Percentiles rank a stretch among this genome's conserved stretches.
These are phyloP conservation scores for Coemansia sp. DNA, from an alignment of 192 early-diverging fungal species.

Conservation along the genomic window DNA sequence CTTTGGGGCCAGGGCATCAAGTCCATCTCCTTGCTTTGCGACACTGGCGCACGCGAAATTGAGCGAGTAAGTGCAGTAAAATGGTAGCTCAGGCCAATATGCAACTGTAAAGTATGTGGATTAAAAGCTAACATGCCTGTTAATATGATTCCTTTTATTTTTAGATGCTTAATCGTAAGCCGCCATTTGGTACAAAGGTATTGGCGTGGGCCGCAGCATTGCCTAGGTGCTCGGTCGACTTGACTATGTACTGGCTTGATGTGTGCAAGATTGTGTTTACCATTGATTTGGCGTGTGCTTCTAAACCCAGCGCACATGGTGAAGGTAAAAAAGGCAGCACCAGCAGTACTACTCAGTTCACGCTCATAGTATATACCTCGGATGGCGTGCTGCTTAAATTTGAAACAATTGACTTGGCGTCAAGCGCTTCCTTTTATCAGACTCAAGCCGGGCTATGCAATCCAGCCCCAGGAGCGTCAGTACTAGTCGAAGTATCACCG, in stretches of 20 bases:
- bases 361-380: constrained; percentile 28
- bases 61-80: constrained; percentile 41
- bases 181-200: constrained; percentile 65
- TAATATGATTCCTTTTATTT: constrained; percentile 1
- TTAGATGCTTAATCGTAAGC: constrained; percentile 57
- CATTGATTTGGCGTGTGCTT: constrained; percentile 4
- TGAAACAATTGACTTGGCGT: constrained; percentile 19
- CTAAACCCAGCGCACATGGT: background rate
- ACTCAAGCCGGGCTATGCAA: constrained; percentile 39
- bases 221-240: constrained; percentile 7
- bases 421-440: constrained; percentile 18
- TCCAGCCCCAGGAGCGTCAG: constrained; percentile 16
- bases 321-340: background rate
- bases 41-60: constrained; percentile 50
- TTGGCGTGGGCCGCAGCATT: constrained; percentile 14
- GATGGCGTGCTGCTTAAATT: constrained; percentile 38
- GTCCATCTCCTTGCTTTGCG: constrained; percentile 46
- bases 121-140: background rate
- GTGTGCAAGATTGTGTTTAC: constrained; percentile 30
- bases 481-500: constrained; percentile 36
- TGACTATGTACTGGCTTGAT: constrained; percentile 29
- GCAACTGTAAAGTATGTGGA: background rate
- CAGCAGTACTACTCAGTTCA: constrained; percentile 6
- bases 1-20: constrained; percentile 55
- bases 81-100: background rate